Conservation (phyloP, 768 basidiomycete species). For the Lyophyllum decastes region DNA sequence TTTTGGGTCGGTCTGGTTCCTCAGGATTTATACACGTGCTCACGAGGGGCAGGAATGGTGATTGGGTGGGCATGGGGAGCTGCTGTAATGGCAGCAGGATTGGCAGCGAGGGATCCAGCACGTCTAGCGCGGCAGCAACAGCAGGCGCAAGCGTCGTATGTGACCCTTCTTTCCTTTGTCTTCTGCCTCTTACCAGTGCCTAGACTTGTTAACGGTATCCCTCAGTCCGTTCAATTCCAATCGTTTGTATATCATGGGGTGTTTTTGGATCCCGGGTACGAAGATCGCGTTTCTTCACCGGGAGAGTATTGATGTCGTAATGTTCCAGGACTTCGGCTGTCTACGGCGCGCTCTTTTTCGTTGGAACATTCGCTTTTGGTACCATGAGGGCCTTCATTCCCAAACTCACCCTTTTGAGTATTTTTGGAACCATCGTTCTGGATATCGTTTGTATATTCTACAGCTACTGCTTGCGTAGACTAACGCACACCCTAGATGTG, state of each 20-base stretch:
- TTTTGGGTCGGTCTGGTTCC: slow-evolving; percentile 28
- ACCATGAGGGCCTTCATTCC: slow-evolving; percentile 38
- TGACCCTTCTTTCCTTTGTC: neutral
- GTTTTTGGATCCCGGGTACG: slow-evolving; percentile 44
- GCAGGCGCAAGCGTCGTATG: slow-evolving; percentile 35
- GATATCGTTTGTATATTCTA: slow-evolving; percentile 31
- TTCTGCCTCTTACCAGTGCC: neutral
- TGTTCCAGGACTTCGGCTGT: slow-evolving; percentile 38
- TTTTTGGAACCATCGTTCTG: slow-evolving; percentile 45
- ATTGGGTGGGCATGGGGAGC: slow-evolving; percentile 49
- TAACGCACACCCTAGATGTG: slow-evolving; percentile 29
- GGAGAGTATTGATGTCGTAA: slow-evolving; percentile 19
- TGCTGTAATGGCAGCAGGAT: slow-evolving; percentile 43
- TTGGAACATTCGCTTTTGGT: slow-evolving; percentile 42
- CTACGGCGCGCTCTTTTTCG: slow-evolving; percentile 44
- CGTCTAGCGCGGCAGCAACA: slow-evolving; percentile 35
- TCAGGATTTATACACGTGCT: neutral
- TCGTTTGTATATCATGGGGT: slow-evolving; percentile 35
- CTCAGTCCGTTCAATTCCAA: slow-evolving; percentile 31
- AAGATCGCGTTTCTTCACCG: slow-evolving; percentile 37
- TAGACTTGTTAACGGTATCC: slow-evolving; percentile 27
- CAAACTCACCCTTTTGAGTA: slow-evolving; percentile 39
- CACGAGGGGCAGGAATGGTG: slow-evolving; percentile 33
- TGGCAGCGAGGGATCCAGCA: slow-evolving; percentile 34
- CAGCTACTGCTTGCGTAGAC: neutral